Conservation (phyloP, 2,329 filamentous ascomycete species). For the Penicillium corylophilum region DNA sequence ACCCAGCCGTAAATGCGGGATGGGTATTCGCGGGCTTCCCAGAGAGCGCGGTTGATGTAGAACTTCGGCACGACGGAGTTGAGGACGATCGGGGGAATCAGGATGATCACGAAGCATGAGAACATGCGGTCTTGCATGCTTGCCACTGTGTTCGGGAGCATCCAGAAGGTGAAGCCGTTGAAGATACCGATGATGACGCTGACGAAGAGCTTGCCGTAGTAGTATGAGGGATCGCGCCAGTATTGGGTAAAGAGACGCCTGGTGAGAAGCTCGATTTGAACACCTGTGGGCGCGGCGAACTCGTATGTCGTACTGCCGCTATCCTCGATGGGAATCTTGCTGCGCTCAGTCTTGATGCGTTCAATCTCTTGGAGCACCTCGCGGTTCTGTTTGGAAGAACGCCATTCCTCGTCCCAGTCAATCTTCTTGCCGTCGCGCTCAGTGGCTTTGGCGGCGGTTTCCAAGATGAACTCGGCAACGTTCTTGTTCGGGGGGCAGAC, state of each 20-base stretch:
- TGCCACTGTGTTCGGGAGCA: conserved; percentile 62
- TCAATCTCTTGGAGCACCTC: conserved; percentile 64
- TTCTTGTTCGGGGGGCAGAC: conserved; percentile 66
- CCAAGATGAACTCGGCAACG: conserved; percentile 65
- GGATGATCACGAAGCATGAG: conserved; percentile 64
- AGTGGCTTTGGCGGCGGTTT: conserved; percentile 60
- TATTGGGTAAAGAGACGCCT: conserved; percentile 70
- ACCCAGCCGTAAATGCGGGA: conserved; percentile 75
- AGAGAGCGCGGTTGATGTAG: conserved; percentile 69
- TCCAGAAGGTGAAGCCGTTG: conserved; percentile 77
- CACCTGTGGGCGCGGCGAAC: conserved; percentile 64
- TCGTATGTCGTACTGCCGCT: conserved; percentile 46
- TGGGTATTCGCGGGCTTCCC: conserved; percentile 71
- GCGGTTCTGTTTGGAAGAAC: conserved; percentile 61
- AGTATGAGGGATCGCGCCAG: conserved; percentile 73
- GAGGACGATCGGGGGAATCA: conserved; percentile 69
- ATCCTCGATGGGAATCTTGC: conserved; percentile 47
- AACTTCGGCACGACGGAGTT: conserved; percentile 77
- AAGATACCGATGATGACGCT: conserved; percentile 71
- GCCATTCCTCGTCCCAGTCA: conserved; percentile 77
- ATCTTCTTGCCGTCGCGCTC: conserved; percentile 57
- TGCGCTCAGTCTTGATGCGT: conserved; percentile 59
- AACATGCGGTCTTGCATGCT: conserved; percentile 80
- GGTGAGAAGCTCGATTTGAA: conserved; percentile 66
- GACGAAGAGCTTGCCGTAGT: conserved; percentile 74